These are phyloP conservation scores for Eruca vesicaria DNA, from an alignment of 441 rosid species.

Conservation along the genomic window DNA sequence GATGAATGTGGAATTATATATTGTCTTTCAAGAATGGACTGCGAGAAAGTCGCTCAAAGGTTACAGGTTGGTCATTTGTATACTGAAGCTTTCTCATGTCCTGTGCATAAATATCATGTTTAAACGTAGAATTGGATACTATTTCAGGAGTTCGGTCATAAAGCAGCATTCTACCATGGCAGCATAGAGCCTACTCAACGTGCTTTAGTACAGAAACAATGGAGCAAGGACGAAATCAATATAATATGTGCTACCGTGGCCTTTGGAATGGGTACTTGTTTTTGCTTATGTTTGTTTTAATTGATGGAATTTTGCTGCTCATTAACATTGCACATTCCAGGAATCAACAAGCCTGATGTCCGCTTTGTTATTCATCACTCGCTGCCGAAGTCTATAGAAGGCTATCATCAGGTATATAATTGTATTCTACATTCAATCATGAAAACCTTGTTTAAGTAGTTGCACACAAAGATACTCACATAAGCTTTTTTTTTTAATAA, in stretches of 20 bases:
- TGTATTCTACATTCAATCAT: neutral
- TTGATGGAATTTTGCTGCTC: neutral
- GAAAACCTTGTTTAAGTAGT: neutral
- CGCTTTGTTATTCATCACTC: conserved; percentile 97
- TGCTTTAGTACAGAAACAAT: conserved; percentile 78
- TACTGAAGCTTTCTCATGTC: neutral
- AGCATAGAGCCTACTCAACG: conserved; percentile 84
- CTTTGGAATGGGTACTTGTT: conserved; percentile 86
- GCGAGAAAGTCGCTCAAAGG: conserved; percentile 86
- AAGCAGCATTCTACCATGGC: conserved; percentile 97
- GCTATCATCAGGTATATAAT: conserved; percentile 80
- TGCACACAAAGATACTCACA: neutral
- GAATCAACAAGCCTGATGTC: conserved; percentile 95
- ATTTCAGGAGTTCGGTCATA: conserved; percentile 83
- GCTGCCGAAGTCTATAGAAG: conserved; percentile 96
- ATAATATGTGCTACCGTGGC: conserved; percentile 99
- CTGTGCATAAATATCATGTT: neutral
- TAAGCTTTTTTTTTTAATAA: conserved; percentile 20
- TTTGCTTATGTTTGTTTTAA: neutral
- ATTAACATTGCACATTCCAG: conserved; percentile 44
- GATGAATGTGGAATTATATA: conserved; percentile 94
- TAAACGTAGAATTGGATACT: conserved; percentile 14
- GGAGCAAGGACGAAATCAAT: conserved; percentile 99
- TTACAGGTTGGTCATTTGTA: conserved; percentile 52
- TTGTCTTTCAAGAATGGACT: conserved; percentile 93